These are phyloP conservation scores for Xylariaceae sp. DNA, from an alignment of 2,329 filamentous ascomycete genomes.

Conservation along the genomic window DNA sequence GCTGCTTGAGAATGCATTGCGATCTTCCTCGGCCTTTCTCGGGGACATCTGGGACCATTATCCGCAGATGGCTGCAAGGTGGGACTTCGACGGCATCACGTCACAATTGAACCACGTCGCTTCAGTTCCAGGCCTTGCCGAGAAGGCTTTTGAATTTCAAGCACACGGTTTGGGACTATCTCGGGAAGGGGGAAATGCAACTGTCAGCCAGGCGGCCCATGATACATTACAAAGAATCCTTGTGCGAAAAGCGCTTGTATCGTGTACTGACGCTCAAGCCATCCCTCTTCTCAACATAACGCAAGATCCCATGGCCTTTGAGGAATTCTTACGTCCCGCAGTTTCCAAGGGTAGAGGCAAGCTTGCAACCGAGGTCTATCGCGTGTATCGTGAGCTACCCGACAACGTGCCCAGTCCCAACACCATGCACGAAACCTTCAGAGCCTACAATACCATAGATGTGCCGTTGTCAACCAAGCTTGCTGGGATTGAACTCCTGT, in stretches of 20 bases:
- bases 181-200: conserved; percentile 5
- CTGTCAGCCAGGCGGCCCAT: conserved; percentile 18
- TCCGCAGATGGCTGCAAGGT: conserved; percentile 8
- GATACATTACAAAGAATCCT: conserved; percentile 33
- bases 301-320: conserved; percentile 45
- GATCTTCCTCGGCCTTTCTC: conserved; percentile 20
- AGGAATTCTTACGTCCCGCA: conserved; percentile 45
- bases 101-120: conserved; percentile 4
- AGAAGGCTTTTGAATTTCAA: conserved; percentile 30
- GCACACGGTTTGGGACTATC: conserved; percentile 9
- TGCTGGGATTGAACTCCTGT: conserved; percentile 49
- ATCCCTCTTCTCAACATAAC: conserved; percentile 45
- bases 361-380: conserved; percentile 48
- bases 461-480: conserved; percentile 43
- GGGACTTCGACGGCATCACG: conserved; percentile 2
- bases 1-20: conserved; percentile 47
- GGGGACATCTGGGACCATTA: conserved; percentile 8
- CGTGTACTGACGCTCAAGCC: conserved; percentile 32
- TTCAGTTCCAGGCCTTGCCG: conserved; percentile 30
- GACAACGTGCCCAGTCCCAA: conserved; percentile 40
- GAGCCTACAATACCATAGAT: conserved; percentile 31
- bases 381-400: conserved; percentile 48
- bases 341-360: conserved; percentile 33
- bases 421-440: conserved; percentile 50
- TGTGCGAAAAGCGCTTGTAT: conserved; percentile 33